Percentiles rank a stretch among this genome's conserved stretches.
Evolutionary conservation across 2,329 filamentous ascomycete genomes (phyloP).

Genomic region (Akanthomyces dipterigenus): DNA sequence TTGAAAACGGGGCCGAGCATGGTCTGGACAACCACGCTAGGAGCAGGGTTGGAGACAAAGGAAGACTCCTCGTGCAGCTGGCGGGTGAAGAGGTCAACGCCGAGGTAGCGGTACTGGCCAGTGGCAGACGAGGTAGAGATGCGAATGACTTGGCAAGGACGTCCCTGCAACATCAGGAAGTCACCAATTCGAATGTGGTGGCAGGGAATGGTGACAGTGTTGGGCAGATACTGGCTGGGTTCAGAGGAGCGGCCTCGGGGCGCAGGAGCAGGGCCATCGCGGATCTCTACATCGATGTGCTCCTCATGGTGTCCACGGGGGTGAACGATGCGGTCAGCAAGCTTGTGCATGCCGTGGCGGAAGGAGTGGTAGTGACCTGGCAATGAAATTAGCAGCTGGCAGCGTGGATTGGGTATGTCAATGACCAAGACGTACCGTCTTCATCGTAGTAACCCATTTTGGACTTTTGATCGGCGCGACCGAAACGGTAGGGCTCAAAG

Average conservation of each 20-base stretch:
- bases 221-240: slow-evolving; percentile 43
- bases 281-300: slow-evolving; percentile 42
- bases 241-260: slow-evolving; percentile 22
- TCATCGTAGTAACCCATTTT: slow-evolving; percentile 64
- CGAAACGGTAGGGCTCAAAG: slow-evolving; percentile 47
- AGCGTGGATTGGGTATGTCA: background rate
- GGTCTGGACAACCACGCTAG: slow-evolving; percentile 96
- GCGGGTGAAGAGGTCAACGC: slow-evolving; percentile 99
- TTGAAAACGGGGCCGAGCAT: slow-evolving; percentile 99
- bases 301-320: slow-evolving; percentile 42
- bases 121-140: slow-evolving; percentile 98
- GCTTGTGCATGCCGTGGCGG: slow-evolving; percentile 49
- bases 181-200: slow-evolving; percentile 99
- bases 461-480: slow-evolving; percentile 37
- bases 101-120: slow-evolving; percentile 98
- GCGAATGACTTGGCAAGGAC: slow-evolving; percentile 99
- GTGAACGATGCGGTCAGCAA: slow-evolving; percentile 48
- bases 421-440: slow-evolving; percentile 39
- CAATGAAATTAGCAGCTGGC: background rate
- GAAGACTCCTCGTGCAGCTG: slow-evolving; percentile 98
- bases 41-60: slow-evolving; percentile 94
- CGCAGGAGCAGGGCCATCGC: slow-evolving; percentile 24
- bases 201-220: slow-evolving; percentile 97
- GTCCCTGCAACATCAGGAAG: slow-evolving; percentile 96
- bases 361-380: slow-evolving; percentile 54